Evolutionary conservation across 208 protist species (phyloP).

Genomic region (Acanthamoeba royreba): DNA sequence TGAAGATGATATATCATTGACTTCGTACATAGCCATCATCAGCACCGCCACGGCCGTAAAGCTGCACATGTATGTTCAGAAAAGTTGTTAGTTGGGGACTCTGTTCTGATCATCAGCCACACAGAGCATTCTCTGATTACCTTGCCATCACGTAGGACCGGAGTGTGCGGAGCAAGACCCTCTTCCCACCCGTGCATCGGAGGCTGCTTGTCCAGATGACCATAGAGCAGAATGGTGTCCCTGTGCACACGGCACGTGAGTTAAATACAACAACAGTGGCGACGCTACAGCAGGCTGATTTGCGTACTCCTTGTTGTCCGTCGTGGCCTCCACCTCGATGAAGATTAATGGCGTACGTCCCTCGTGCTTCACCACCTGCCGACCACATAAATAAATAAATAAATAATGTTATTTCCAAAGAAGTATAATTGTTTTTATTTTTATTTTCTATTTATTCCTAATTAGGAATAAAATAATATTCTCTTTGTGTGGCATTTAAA

Average conservation of each 20-base stretch:
- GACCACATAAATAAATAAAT: not conserved
- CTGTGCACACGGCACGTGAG: too few species aligned
- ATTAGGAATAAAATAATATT: too few species aligned
- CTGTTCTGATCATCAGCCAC: not conserved
- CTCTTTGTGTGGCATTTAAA: too few species aligned
- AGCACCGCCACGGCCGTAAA: conserved; percentile 62
- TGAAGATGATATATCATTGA: too few species aligned
- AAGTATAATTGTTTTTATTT: too few species aligned
- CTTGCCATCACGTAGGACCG: conserved; percentile 55
- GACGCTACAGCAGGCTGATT: not conserved
- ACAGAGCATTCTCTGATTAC: not conserved
- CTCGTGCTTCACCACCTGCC: not conserved
- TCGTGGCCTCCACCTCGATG: not conserved
- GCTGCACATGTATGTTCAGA: not conserved
- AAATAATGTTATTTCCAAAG: too few species aligned
- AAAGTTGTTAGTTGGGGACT: too few species aligned
- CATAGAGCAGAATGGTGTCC: conserved; percentile 84
- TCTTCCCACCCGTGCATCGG: conserved; percentile 88
- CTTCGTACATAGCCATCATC: too few species aligned
- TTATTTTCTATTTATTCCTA: too few species aligned
- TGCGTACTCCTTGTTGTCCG: not conserved
- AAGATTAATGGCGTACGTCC: not conserved
- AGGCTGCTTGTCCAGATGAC: conserved; percentile 96
- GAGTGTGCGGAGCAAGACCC: conserved; percentile 71
- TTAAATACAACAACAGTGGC: too few species aligned